phyloP scores from a whole-genome alignment of 2,329 filamentous ascomycete species.

The Fusarium sp. region DNA sequence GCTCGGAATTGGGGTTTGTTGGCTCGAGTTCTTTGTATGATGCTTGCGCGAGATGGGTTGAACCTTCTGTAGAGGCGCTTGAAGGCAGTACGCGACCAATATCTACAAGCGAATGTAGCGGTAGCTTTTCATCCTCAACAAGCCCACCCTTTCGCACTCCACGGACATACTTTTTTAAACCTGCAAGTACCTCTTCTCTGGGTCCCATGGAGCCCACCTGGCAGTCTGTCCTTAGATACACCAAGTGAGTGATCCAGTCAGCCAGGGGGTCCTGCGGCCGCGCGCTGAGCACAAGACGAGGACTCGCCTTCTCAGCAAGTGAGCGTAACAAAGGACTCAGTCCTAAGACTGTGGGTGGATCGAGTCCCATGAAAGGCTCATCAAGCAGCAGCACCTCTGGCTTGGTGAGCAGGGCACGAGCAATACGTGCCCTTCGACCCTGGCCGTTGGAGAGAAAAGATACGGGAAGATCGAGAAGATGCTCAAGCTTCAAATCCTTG shows the following conservation, averaged over 20 bases:
- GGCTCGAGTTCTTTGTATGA: conserved; percentile 36
- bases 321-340: conserved; percentile 76
- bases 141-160: conserved; percentile 56
- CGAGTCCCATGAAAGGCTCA: conserved; percentile 95
- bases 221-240: conserved; percentile 74
- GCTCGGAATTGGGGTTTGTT: conserved; percentile 61
- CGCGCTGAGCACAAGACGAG: conserved; percentile 78
- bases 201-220: conserved; percentile 71
- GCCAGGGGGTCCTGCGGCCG: conserved; percentile 88
- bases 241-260: conserved; percentile 87
- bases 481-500: conserved; percentile 71
- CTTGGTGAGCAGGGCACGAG: conserved; percentile 78
- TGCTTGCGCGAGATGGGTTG: conserved; percentile 8
- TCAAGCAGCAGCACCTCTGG: conserved; percentile 88
- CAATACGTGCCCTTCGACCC: conserved; percentile 85
- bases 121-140: conserved; percentile 58
- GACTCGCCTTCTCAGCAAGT: conserved; percentile 71
- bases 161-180: conserved; percentile 59
- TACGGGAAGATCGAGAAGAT: conserved; percentile 81
- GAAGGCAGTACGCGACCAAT: conserved; percentile 57
- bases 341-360: conserved; percentile 79
- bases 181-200: conserved; percentile 68
- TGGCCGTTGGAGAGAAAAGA: conserved; percentile 94
- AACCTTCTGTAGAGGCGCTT: conserved; percentile 28
- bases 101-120: conserved; percentile 59